Base-by-base conservation (phyloP, 2,329 filamentous ascomycete genomes). In the Monilinia aucupariae region DNA sequence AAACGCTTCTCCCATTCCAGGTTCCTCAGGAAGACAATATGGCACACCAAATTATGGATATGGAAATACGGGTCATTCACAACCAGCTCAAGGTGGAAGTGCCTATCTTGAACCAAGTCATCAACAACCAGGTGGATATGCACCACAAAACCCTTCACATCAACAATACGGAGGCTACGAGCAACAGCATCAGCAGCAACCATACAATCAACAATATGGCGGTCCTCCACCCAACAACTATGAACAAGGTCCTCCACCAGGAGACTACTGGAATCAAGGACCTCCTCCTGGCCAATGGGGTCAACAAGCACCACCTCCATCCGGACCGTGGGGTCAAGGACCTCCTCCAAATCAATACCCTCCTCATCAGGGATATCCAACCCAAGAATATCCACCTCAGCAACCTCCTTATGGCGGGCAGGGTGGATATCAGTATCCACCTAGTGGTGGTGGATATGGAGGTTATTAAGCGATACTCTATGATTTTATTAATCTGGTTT, bases 31-130 rank as follows among this genome's bases (percentile, higher is more conserved):
- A 22, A 25, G 27, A 17, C 48, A 59, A 20, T 61, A 64, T 12
- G 64, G 68, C 22, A 66, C 67, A 22, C 68, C 71, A 39, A 64
- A 68, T 27, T 74, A 71, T 41, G 70, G 70, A 3, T 70, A 71
- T 53, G 64, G 71, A 50, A 70, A 70, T 59, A 17, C 53, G 9
- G 55, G 67, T 4, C 63, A 65, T 30, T 63, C 64, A 34, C 62
- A 64, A 30, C 61, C 67, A 54, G 62, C 65, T 22, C 67, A 67
- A n/a, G 66, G 67, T 48, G 67, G 66, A 7, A 50, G 27, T 56
- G n/a, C 27, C 1, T 71, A 73, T 64, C 64, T 71, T 22, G 65
- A 61, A 56, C 65, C 68, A 20, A 66, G 58, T 27, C 65, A 65
- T 37, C 55, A 62, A 17, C 59, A 60, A 30, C 27, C 27, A 20